A percentile compares a stretch with the other conserved stretches of the same genome.
Evolutionary conservation across 805 yeast species (phyloP).

Genomic region (Spathaspora sp.): DNA sequence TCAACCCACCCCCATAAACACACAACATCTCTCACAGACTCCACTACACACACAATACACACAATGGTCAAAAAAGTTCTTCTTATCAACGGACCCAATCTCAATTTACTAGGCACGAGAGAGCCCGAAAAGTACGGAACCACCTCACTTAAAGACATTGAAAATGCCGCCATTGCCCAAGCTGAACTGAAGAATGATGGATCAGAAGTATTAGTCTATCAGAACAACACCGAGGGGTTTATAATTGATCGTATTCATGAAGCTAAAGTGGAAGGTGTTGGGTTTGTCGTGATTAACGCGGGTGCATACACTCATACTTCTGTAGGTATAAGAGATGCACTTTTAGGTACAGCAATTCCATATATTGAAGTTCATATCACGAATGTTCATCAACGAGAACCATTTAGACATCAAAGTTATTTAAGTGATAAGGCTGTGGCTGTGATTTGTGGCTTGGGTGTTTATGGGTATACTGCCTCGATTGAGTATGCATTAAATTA

Average conservation of each 20-base stretch:
- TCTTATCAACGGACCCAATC: slow-evolving; percentile 47
- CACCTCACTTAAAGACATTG: slow-evolving; percentile 41
- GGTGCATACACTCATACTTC: slow-evolving; percentile 54
- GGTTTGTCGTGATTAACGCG: slow-evolving; percentile 47
- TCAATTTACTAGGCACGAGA: slow-evolving; percentile 45
- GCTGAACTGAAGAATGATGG: slow-evolving; percentile 26
- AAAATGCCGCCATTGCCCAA: slow-evolving; percentile 34
- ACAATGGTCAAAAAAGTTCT: slow-evolving; percentile 40
- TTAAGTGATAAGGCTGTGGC: slow-evolving; percentile 48
- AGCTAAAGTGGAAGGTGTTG: slow-evolving; percentile 40
- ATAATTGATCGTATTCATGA: slow-evolving; percentile 46
- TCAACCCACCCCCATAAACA: background rate
- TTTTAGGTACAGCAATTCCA: slow-evolving; percentile 46
- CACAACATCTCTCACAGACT: background rate
- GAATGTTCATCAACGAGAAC: slow-evolving; percentile 49
- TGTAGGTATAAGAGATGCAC: slow-evolving; percentile 48
- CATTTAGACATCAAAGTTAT: slow-evolving; percentile 48
- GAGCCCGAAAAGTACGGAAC: slow-evolving; percentile 52
- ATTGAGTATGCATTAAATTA: slow-evolving; percentile 39
- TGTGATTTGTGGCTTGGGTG: slow-evolving; percentile 41
- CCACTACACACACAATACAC: background rate
- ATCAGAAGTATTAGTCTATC: slow-evolving; percentile 31
- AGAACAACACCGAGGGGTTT: slow-evolving; percentile 45
- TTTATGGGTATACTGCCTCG: slow-evolving; percentile 39
- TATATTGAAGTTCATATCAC: slow-evolving; percentile 49